These are phyloP conservation scores for Cladobotryum mycophilum DNA, from an alignment of 2,329 filamentous ascomycete species.

Conservation along the genomic window DNA sequence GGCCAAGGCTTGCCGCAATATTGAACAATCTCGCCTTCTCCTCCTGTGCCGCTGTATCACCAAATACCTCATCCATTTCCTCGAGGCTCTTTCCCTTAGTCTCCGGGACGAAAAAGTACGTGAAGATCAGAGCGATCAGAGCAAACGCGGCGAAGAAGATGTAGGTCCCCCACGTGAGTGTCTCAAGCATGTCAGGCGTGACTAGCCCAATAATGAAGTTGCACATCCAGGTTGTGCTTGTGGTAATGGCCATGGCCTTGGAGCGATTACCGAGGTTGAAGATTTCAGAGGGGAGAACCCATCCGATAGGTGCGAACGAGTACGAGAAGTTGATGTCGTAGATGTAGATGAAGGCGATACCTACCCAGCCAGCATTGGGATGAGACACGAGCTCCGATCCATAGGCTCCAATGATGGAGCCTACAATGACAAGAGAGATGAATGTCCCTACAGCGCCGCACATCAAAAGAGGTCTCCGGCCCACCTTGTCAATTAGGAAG, in stretches of 20 bases:
- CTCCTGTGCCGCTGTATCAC: constrained; percentile 30
- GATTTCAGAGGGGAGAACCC: constrained; percentile 60
- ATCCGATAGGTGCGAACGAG: constrained; percentile 57
- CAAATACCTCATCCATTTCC: constrained; percentile 48
- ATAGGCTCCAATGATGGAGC: constrained; percentile 42
- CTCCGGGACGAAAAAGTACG: constrained; percentile 51
- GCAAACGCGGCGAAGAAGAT: constrained; percentile 55
- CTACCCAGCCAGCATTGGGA: constrained; percentile 41
- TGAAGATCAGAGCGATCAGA: constrained; percentile 42
- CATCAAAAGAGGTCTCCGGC: constrained; percentile 58
- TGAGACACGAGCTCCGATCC: constrained; percentile 31
- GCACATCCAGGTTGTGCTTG: constrained; percentile 38
- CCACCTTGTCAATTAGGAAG: constrained; percentile 47
- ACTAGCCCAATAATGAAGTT: constrained; percentile 32
- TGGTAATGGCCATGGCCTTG: constrained; percentile 55
- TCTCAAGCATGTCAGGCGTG: constrained; percentile 44
- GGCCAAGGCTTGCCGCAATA: constrained; percentile 21
- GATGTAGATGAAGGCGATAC: constrained; percentile 60
- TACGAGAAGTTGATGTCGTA: constrained; percentile 58
- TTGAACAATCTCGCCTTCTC: constrained; percentile 24
- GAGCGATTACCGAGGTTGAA: constrained; percentile 52
- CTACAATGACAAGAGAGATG: constrained; percentile 50
- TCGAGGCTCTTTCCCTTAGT: constrained; percentile 50
- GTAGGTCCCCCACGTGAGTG: constrained; percentile 47
- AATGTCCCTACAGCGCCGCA: constrained; percentile 57